A percentile compares a stretch with the other conserved stretches of the same genome.
Conservation (phyloP, 192 early-diverging fungal genomes). For the Physocladia obscura region DNA sequence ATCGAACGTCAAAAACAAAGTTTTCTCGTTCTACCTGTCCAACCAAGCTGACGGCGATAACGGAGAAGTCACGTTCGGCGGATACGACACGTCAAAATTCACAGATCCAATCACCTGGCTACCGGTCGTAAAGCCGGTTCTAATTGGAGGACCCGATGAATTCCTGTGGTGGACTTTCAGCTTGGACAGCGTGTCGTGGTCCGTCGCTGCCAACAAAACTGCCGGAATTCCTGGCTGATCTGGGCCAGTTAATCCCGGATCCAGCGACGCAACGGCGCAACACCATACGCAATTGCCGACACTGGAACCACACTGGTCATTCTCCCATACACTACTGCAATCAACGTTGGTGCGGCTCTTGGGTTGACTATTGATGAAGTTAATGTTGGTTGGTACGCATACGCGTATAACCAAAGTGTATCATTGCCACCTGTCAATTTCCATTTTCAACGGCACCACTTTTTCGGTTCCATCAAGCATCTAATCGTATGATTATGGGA, state of each 20-base stretch:
- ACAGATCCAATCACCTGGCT: constrained; percentile 46
- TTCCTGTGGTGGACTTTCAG: background rate
- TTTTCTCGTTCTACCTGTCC: constrained; percentile 53
- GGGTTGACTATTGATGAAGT: too few species aligned
- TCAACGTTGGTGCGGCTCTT: background rate
- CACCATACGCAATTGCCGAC: background rate
- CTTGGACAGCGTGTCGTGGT: background rate
- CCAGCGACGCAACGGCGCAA: background rate
- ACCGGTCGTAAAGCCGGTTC: background rate
- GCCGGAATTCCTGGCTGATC: background rate
- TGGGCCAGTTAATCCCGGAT: background rate
- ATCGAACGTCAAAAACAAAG: constrained; percentile 25
- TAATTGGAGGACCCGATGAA: too few species aligned
- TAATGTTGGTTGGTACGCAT: too few species aligned
- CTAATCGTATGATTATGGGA: too few species aligned
- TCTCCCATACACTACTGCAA: background rate
- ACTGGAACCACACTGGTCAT: constrained; percentile 11
- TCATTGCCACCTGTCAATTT: too few species aligned
- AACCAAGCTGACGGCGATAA: constrained; percentile 34
- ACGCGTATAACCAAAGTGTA: too few species aligned
- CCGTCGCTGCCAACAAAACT: background rate
- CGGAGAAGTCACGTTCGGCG: constrained; percentile 56
- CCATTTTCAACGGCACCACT: too few species aligned
- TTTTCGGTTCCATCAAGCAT: too few species aligned
- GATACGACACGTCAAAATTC: constrained; percentile 47